Evolutionary conservation across 306 rosid genomes (phyloP).

Genomic region (Boehmeria nivea): DNA sequence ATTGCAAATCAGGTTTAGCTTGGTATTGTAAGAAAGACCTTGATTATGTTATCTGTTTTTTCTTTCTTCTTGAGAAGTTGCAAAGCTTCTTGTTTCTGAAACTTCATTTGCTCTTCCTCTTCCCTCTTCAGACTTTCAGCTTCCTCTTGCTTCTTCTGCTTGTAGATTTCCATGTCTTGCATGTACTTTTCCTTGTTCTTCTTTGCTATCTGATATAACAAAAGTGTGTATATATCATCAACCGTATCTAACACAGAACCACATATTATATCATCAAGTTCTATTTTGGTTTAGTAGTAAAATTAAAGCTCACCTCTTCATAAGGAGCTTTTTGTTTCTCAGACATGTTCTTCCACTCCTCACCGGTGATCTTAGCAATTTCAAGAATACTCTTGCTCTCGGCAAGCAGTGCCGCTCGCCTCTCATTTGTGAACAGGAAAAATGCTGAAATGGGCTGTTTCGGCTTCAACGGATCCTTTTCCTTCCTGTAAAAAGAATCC

Average conservation of each 20-base stretch:
- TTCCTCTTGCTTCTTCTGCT: slow-evolving; percentile 70
- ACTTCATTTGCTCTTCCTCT: slow-evolving; percentile 71
- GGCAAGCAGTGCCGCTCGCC: slow-evolving; percentile 54
- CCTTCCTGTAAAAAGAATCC: slow-evolving; percentile 46
- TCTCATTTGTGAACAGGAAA: slow-evolving; percentile 65
- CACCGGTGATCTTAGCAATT: slow-evolving; percentile 70
- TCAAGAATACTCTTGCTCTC: slow-evolving; percentile 56
- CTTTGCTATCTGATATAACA: slow-evolving; percentile 48
- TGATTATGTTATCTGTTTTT: slow-evolving; percentile 71
- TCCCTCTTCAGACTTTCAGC: slow-evolving; percentile 54
- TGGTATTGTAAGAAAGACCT: slow-evolving; percentile 29
- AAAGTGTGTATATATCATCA: not conserved
- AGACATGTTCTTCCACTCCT: slow-evolving; percentile 87
- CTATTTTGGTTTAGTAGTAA: not conserved
- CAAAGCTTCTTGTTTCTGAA: slow-evolving; percentile 83
- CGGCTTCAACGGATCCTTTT: slow-evolving; percentile 88
- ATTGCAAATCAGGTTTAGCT: no score
- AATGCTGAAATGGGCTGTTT: slow-evolving; percentile 85
- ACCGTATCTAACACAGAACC: not conserved
- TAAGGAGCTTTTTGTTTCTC: slow-evolving; percentile 61
- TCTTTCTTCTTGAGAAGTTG: slow-evolving; percentile 84
- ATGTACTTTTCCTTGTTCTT: slow-evolving; percentile 70
- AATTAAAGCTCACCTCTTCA: slow-evolving; percentile 64
- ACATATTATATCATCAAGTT: not conserved
- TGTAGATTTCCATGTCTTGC: slow-evolving; percentile 71